Evolutionary conservation across 768 basidiomycete species (phyloP).

Genomic region (Sarcodon sp.): DNA sequence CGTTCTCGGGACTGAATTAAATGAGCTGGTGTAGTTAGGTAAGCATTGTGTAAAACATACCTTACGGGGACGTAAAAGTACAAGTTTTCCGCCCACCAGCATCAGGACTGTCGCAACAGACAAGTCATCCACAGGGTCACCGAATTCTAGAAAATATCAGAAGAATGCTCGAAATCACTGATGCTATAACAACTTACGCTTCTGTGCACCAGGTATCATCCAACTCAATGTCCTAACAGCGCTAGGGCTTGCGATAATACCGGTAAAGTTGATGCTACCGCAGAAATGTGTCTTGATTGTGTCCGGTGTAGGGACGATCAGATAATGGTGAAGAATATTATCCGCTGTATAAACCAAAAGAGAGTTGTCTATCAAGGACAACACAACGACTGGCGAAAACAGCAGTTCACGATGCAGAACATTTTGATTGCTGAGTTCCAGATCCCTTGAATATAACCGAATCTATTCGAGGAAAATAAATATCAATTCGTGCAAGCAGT

Average conservation of each 20-base stretch:
- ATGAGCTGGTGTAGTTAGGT: background rate
- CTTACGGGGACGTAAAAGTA: conserved; percentile 82
- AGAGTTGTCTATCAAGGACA: conserved; percentile 91
- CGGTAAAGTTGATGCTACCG: conserved; percentile 89
- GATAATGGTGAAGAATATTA: conserved; percentile 86
- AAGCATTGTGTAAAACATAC: conserved; percentile 19
- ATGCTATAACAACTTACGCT: conserved; percentile 42
- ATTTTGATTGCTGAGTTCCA: conserved; percentile 72
- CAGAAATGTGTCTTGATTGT: conserved; percentile 81
- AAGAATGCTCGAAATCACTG: background rate
- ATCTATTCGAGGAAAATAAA: conserved; percentile 36
- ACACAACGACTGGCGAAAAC: conserved; percentile 64
- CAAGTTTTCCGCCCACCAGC: conserved; percentile 86
- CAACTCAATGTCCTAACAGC: conserved; percentile 89
- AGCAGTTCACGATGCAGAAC: conserved; percentile 74
- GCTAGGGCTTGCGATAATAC: conserved; percentile 74
- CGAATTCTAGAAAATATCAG: conserved; percentile 48
- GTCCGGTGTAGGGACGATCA: conserved; percentile 76
- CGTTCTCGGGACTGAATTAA: conserved; percentile 46
- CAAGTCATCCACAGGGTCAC: conserved; percentile 88
- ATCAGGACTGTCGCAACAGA: conserved; percentile 91
- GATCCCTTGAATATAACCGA: conserved; percentile 87
- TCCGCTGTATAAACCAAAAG: conserved; percentile 89
- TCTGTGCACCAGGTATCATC: conserved; percentile 92
- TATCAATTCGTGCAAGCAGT: background rate